Evolutionary conservation across 2,329 filamentous ascomycete genomes (phyloP), one percentile per base, ranked within the genome.

Genomic region (Sarocladium kiliense): DNA sequence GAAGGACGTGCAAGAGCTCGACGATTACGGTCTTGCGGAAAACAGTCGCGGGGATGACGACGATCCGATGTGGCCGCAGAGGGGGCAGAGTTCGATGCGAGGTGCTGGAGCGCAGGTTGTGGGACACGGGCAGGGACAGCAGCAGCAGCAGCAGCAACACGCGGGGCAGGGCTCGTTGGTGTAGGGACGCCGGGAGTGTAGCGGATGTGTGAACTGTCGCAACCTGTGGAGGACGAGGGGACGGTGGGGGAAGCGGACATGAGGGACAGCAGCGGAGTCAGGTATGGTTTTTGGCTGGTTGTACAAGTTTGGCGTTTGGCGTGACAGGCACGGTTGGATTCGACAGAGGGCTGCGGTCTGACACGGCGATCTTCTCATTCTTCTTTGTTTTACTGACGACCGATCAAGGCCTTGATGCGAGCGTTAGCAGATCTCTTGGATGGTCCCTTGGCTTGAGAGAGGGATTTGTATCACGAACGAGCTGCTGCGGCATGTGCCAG

Each of bases 1-100:
- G 19, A 65, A 65, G 37, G 57, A 56, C 21, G 11, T 57, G 19
- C 61, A 65, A 54, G 64, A 65, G 55, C 54, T 65, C 45, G 64
- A 65, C 36, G 64, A 65, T 45, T 65, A 65, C 21, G 64, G 64
- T 23, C 54, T 64, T 19, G 56, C 27, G 12, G 47, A 36, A 10
- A n/a, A 51, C 18, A 47, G 44, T 27, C 47, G 47, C 12, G n/a
- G 4, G 27, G 47, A 23, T 16, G 47, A 23, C 27, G 47, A 34
- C 18, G 47, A 11, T 3, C 5, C 30, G 23, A 27, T 23, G 5
- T 51, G 47, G 47, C 47, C 47, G 26, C 27, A 51, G 30, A 34
- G 47, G 18, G 47, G 30, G 3, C 47, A 51, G 47, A 34, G 27
- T 12, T 51, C 47, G 27, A n/a, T 51, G 19, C 3, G 47, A n/a